Evolutionary conservation across 306 rosid genomes (phyloP).

Genomic region (Vigna radiata): DNA sequence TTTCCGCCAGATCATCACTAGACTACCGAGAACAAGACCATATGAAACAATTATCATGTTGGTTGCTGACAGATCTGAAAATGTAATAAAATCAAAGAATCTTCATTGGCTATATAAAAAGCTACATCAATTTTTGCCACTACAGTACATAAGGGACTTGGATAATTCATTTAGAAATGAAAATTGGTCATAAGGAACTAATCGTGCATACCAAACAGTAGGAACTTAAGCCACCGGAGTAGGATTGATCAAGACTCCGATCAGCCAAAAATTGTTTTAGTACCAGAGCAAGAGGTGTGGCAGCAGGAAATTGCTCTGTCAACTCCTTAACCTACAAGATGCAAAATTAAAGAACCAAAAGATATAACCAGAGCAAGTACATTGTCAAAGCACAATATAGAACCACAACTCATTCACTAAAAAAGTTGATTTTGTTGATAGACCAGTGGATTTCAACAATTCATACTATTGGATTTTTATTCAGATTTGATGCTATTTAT

Average conservation of each 20-base stretch:
- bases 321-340: constrained; percentile 77
- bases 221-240: constrained; percentile 98
- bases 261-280: constrained; percentile 93
- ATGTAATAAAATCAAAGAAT: constrained; percentile 13
- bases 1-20: constrained; percentile 5
- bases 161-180: constrained; percentile 21
- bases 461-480: neutral
- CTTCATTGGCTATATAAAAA: constrained; percentile 24
- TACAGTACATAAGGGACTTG: constrained; percentile 11
- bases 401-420: constrained; percentile 10
- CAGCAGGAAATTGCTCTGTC: constrained; percentile 95
- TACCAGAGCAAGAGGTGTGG: constrained; percentile 89
- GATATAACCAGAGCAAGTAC: neutral
- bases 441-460: neutral
- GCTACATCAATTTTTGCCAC: constrained; percentile 16
- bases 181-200: constrained; percentile 29
- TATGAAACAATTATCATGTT: constrained; percentile 13
- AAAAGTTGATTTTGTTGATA: neutral
- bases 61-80: constrained; percentile 21
- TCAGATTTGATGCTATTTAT: neutral
- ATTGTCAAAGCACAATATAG: neutral
- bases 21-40: constrained; percentile 16
- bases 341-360: constrained; percentile 17
- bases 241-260: constrained; percentile 95
- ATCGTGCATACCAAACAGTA: constrained; percentile 85